These are phyloP conservation scores for Ceratobasidium papillatum DNA, from an alignment of 1,284 basidiomycete species.

Conservation along the genomic window DNA sequence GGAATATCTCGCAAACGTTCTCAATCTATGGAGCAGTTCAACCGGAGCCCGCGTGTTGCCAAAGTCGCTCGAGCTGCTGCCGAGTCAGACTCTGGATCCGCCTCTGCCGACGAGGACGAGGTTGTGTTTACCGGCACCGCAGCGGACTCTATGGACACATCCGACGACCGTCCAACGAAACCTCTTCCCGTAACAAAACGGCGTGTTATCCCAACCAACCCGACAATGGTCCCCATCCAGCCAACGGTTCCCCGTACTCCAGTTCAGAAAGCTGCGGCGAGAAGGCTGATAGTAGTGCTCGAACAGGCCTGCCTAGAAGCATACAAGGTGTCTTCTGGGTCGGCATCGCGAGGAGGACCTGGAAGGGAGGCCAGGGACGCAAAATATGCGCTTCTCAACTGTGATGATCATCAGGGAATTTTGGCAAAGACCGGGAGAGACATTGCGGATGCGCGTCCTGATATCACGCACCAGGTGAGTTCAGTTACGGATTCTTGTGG, in stretches of 20 bases:
- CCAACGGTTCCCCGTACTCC: constrained; percentile 76
- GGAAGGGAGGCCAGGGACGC: constrained; percentile 71
- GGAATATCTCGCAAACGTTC: constrained; percentile 33
- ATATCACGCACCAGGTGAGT: constrained; percentile 96
- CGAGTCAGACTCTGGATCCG: constrained; percentile 23
- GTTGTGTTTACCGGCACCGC: neutral
- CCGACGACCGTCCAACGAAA: constrained; percentile 40
- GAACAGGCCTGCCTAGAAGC: constrained; percentile 96
- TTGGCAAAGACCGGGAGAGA: constrained; percentile 97
- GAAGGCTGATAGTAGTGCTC: constrained; percentile 87
- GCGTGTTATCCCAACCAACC: constrained; percentile 62
- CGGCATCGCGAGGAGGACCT: constrained; percentile 52
- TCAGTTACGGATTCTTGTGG: constrained; percentile 34
- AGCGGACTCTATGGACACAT: constrained; percentile 23
- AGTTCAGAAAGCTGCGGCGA: constrained; percentile 65
- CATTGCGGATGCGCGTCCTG: constrained; percentile 96
- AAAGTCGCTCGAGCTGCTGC: constrained; percentile 21
- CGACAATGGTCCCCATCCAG: constrained; percentile 79
- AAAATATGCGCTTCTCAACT: constrained; percentile 97
- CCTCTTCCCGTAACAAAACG: constrained; percentile 46
- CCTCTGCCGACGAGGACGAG: constrained; percentile 23
- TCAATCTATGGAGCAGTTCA: constrained; percentile 35
- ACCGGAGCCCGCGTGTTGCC: constrained; percentile 15
- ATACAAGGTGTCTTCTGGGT: constrained; percentile 79
- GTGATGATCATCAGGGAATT: constrained; percentile 99